phyloP scores from a whole-genome alignment of 1,284 basidiomycete species.

The Sporisorium sorghi region DNA sequence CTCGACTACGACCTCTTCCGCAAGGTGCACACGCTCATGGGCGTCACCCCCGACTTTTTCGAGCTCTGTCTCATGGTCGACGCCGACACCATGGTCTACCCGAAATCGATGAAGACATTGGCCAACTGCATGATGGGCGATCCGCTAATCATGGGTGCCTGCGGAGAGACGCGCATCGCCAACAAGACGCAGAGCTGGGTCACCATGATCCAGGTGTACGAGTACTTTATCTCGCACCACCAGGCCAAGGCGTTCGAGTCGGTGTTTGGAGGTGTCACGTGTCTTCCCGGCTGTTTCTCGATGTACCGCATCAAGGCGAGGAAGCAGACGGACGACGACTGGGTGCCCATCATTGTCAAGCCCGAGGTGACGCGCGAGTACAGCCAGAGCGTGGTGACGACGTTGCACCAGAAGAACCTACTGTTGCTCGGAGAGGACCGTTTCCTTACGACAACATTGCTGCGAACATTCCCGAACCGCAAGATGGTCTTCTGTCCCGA shows the following conservation, averaged over 20 bases:
- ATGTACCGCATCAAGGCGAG: slow-evolving; percentile 99
- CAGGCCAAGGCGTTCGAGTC: slow-evolving; percentile 98
- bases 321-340: slow-evolving; percentile 83
- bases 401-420: slow-evolving; percentile 97
- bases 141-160: slow-evolving; percentile 98
- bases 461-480: slow-evolving; percentile 90
- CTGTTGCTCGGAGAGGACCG: slow-evolving; percentile 97
- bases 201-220: slow-evolving; percentile 96
- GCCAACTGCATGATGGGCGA: slow-evolving; percentile 93
- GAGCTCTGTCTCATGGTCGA: slow-evolving; percentile 99
- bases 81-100: slow-evolving; percentile 78
- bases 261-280: slow-evolving; percentile 98
- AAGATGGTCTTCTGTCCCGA: slow-evolving; percentile 99
- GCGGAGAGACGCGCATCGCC: slow-evolving; percentile 96
- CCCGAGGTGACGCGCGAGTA: slow-evolving; percentile 98
- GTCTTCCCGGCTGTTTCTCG: slow-evolving; percentile 97
- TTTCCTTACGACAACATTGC: slow-evolving; percentile 77
- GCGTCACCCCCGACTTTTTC: slow-evolving; percentile 98
- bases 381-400: slow-evolving; percentile 90
- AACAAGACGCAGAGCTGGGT: slow-evolving; percentile 97
- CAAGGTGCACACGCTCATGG: slow-evolving; percentile 95
- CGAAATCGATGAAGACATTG: slow-evolving; percentile 58
- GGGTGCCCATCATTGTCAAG: slow-evolving; percentile 96
- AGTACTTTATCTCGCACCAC: slow-evolving; percentile 99
- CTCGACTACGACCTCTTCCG: slow-evolving; percentile 98